phyloP scores from a whole-genome alignment of 805 yeast genomes.

The Lipomyces yamadae region DNA sequence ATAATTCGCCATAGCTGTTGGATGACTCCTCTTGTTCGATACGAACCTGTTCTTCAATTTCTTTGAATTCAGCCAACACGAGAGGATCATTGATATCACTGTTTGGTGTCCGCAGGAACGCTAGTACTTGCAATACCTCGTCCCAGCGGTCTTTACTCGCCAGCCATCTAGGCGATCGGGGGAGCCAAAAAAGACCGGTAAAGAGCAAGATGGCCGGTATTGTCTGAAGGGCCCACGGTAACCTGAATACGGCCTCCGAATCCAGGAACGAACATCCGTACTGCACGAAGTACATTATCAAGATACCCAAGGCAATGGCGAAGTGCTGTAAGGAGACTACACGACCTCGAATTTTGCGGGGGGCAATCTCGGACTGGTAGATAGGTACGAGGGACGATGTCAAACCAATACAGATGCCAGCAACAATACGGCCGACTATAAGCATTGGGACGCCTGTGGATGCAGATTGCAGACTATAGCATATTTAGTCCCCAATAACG shows the following conservation, averaged over 20 bases:
- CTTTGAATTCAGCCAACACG: conserved; percentile 74
- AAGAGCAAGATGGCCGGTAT: conserved; percentile 69
- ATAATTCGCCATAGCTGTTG: background rate
- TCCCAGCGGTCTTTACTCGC: conserved; percentile 64
- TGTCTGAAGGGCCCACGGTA: conserved; percentile 57
- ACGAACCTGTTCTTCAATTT: conserved; percentile 78
- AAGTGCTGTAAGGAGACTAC: conserved; percentile 85
- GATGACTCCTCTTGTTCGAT: conserved; percentile 62
- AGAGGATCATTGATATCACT: conserved; percentile 71
- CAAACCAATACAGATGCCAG: conserved; percentile 84
- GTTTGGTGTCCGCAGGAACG: conserved; percentile 79
- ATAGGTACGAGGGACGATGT: conserved; percentile 82
- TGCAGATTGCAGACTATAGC: background rate
- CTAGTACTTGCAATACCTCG: conserved; percentile 75
- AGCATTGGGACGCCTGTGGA: background rate
- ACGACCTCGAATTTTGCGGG: conserved; percentile 81
- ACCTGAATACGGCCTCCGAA: conserved; percentile 68
- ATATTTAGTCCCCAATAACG: background rate
- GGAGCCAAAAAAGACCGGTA: conserved; percentile 74
- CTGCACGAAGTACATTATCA: conserved; percentile 3
- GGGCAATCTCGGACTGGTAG: conserved; percentile 85
- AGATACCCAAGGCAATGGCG: conserved; percentile 51
- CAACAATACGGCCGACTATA: conserved; percentile 70
- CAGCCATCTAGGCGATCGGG: conserved; percentile 90
- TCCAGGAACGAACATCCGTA: conserved; percentile 59